Conservation (phyloP, 108 stramenopile species). For the Parietichytrium sp. region DNA sequence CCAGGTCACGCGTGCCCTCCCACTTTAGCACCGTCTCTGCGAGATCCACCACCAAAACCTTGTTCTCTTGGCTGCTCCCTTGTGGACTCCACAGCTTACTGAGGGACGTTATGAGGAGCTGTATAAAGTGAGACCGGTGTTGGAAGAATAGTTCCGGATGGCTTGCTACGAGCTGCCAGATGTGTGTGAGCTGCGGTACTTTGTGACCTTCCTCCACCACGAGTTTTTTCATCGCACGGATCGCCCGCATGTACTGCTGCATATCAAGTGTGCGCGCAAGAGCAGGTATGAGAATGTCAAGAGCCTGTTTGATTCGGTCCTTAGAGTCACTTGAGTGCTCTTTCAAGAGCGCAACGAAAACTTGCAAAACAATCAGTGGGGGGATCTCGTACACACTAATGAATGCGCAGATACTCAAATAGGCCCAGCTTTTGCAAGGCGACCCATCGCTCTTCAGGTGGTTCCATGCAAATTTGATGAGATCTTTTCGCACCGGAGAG, state of each 20-base stretch:
- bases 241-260: conserved; percentile 65
- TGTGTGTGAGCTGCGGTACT: conserved; percentile 80
- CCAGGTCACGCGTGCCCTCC: conserved; percentile 51
- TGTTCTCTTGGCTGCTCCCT: conserved; percentile 67
- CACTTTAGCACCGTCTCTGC: conserved; percentile 79
- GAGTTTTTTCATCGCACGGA: conserved; percentile 78
- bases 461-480: conserved; percentile 85
- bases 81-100: conserved; percentile 75
- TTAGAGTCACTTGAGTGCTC: conserved; percentile 76
- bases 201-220: conserved; percentile 88
- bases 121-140: conserved; percentile 67
- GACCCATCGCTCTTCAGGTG: conserved; percentile 77
- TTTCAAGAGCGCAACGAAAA: conserved; percentile 72
- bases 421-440: conserved; percentile 82
- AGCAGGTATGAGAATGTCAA: conserved; percentile 80
- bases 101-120: conserved; percentile 79
- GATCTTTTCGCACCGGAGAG: conserved; percentile 64
- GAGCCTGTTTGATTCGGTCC: conserved; percentile 69
- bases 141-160: conserved; percentile 69
- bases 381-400: conserved; percentile 77
- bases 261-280: conserved; percentile 63
- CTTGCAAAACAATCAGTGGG: conserved; percentile 78
- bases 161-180: conserved; percentile 77
- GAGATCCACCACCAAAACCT: conserved; percentile 69
- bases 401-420: conserved; percentile 78